A percentile compares a stretch with the other conserved stretches of the same genome.
These are phyloP conservation scores for Fusarium denticulatum DNA, from an alignment of 2,329 filamentous ascomycete genomes.

Conservation along the genomic window DNA sequence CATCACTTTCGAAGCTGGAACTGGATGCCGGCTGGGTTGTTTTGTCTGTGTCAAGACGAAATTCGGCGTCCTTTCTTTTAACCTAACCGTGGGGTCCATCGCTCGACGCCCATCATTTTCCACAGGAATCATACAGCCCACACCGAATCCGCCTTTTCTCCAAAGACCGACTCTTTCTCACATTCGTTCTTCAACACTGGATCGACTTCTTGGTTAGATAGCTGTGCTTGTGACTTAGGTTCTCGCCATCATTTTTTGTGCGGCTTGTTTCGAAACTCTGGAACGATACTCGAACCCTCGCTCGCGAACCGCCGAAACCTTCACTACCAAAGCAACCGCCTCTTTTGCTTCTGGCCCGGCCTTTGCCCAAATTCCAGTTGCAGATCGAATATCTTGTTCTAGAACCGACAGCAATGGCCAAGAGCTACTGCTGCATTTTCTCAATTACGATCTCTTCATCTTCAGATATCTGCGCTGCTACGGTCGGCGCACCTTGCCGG, in stretches of 20 bases:
- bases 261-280: constrained; percentile 13
- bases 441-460: constrained; percentile 16
- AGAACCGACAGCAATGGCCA: constrained; percentile 41
- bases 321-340: constrained; percentile 5
- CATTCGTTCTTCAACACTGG: constrained; percentile 23
- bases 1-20: constrained; percentile 8
- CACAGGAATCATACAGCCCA: constrained; percentile 22
- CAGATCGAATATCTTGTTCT: constrained; percentile 26
- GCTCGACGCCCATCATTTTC: constrained; percentile 28
- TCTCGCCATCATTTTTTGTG: constrained; percentile 14
- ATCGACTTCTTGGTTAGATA: constrained; percentile 26
- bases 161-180: constrained; percentile 24
- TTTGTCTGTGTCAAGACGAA: constrained; percentile 33
- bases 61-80: constrained; percentile 36
- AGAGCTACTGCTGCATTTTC: constrained; percentile 33
- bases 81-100: constrained; percentile 22
- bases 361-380: constrained; percentile 18
- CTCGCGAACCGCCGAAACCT: constrained; percentile 18
- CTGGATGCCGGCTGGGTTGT: constrained; percentile 39
- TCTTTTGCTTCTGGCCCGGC: constrained; percentile 13
- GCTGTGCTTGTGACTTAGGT: constrained; percentile 20
- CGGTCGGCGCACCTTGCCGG: constrained; percentile 26
- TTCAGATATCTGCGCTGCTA: constrained; percentile 27
- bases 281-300: constrained; percentile 15
- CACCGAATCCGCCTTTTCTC: constrained; percentile 14